A percentile compares a stretch with the other conserved stretches of the same genome.
phyloP scores from a whole-genome alignment of 2,329 filamentous ascomycete species.

The Sporothrix protearum region DNA sequence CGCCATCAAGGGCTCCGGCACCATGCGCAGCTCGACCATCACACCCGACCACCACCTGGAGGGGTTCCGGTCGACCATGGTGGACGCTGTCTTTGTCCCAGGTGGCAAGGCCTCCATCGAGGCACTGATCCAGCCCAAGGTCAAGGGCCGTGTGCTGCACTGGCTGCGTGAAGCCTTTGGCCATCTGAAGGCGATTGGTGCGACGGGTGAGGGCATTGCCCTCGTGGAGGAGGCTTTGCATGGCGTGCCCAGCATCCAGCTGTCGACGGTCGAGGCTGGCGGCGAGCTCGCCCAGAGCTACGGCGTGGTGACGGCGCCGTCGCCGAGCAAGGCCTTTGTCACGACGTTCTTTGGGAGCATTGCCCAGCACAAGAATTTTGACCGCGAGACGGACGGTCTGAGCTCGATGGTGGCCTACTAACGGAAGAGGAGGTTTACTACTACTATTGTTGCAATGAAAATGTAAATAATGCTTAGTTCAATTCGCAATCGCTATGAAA shows the following conservation, averaged over 20 bases:
- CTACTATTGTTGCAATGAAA: no score
- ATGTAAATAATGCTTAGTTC: background rate
- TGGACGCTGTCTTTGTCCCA: constrained; percentile 74
- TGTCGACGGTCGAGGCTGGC: background rate
- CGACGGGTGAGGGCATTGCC: constrained; percentile 66
- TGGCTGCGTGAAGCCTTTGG: constrained; percentile 79
- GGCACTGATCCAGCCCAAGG: constrained; percentile 52
- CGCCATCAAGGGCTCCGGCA: background rate
- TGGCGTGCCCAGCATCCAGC: constrained; percentile 1
- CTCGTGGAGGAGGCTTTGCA: constrained; percentile 37
- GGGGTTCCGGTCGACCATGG: constrained; percentile 75
- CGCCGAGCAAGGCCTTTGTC: constrained; percentile 64
- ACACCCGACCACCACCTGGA: constrained; percentile 73
- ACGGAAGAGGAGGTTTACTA: no score
- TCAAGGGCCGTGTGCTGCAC: constrained; percentile 67
- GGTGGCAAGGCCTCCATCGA: constrained; percentile 63
- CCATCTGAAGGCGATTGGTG: constrained; percentile 75
- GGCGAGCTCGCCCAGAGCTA: background rate
- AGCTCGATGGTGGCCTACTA: constrained; percentile 61
- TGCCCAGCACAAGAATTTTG: constrained; percentile 69
- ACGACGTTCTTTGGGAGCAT: constrained; percentile 68
- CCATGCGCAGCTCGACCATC: constrained; percentile 38
- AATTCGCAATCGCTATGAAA: background rate
- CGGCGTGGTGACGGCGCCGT: constrained; percentile 26
- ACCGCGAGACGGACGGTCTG: constrained; percentile 69